These are phyloP conservation scores for Cyclotella baltica DNA, from an alignment of 108 stramenopile genomes.

Conservation along the genomic window DNA sequence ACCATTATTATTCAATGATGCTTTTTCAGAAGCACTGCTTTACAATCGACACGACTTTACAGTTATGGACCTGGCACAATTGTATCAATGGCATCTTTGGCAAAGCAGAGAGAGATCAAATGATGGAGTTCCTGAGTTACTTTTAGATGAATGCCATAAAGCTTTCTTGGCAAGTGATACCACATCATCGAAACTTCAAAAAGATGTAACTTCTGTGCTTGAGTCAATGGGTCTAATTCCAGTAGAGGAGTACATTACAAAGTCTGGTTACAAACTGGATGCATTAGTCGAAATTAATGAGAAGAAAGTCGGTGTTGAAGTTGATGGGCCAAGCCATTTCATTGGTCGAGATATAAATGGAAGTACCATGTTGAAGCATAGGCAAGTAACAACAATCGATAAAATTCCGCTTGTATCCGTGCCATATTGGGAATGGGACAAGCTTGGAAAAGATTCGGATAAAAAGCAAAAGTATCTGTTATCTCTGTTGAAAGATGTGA, in stretches of 20 bases:
- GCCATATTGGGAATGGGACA: conserved; percentile 37
- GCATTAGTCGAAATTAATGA: conserved; percentile 15
- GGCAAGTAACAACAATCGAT: conserved; percentile 4
- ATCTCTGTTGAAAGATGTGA: too few relatives aligned
- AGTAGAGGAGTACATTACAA: conserved; percentile 17
- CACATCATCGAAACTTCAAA: conserved; percentile 14
- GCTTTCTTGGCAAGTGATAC: neutral
- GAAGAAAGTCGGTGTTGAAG: conserved; percentile 4
- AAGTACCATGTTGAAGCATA: conserved; percentile 7
- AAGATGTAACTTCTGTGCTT: neutral
- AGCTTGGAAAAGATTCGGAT: conserved; percentile 5
- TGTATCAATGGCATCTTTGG: conserved; percentile 40
- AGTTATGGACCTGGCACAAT: neutral
- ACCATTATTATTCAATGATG: neutral
- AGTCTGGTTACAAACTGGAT: conserved; percentile 23
- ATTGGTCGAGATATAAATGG: neutral
- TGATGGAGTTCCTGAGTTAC: neutral
- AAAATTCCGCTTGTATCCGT: conserved; percentile 18
- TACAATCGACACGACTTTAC: neutral
- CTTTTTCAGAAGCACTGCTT: neutral
- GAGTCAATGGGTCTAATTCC: conserved; percentile 12
- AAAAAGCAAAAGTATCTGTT: conserved; percentile 26
- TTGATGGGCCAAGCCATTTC: conserved; percentile 21
- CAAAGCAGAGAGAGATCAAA: conserved; percentile 5
- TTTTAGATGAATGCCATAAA: neutral